Evolutionary conservation across 257 asterid species (phyloP), one percentile per base, ranked within the genome.

Genomic region (Plectranthus barbatus): DNA sequence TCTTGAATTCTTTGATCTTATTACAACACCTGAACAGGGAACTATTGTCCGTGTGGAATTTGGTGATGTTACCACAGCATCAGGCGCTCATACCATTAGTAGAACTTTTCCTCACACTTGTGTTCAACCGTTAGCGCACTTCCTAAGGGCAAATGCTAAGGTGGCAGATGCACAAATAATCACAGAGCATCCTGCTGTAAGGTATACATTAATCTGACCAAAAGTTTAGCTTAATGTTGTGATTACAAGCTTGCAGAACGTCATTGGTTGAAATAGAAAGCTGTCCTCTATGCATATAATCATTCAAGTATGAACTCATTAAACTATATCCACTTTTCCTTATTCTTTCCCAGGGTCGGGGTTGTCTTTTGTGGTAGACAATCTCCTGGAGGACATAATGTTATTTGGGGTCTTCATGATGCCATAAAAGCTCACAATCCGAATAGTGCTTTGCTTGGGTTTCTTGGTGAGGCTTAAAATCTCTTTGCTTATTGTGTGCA

Each of bases 371-470:
- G 95, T 55, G 96, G 98, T 61, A 81, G 96, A 74, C 95, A 91
- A 69, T 91, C 98, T 72, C 98, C 96, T 20, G 98, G 95, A 78
- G 98, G 98, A 66, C 98, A 91, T 64, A 88, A 91, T 70, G 94
- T 83, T 20, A 62, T 91, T 45, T 91, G 98, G 96, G 98, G 98
- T 29, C 95, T 91, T 69, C 76, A 76, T 68, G 85, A 84, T 42
- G 98, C 96, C 17, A 75, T 91, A 47, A 91, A 86, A 64, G 73
- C 77, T 72, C 94, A 88, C 77, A 91, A 91, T 58, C 75, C 83
- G 41, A 83, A 84, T 23, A 88, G 81, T 65, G 52, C 78, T 44
- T 84, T 88, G 81, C 86, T 91, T 71, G 98, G 98, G 59, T 84
- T 91, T 76, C 72, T 91, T 46, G 96, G 97, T 87, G 67, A 66